Evolutionary conservation across 2,329 filamentous ascomycete species (phyloP).

Genomic region (Colletotrichum sp.): DNA sequence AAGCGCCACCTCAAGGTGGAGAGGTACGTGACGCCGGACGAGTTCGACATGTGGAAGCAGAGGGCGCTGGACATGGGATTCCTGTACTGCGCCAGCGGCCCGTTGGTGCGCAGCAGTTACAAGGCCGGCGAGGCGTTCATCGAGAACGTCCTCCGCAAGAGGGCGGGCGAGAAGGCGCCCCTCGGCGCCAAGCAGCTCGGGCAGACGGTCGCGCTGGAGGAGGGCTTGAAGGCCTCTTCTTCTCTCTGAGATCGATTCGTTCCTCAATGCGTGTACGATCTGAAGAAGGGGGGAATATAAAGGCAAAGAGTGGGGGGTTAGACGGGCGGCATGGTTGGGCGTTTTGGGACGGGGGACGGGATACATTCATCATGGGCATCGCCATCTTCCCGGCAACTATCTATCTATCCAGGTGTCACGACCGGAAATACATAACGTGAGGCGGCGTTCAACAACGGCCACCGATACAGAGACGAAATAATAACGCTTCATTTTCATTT

Average conservation of each 20-base stretch:
- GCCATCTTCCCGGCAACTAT: not conserved
- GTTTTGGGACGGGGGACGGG: not conserved
- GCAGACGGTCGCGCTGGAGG: conserved; percentile 45
- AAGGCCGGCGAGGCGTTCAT: conserved; percentile 99
- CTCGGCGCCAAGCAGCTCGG: conserved; percentile 35
- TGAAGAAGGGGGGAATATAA: not conserved
- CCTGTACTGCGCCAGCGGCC: conserved; percentile 93
- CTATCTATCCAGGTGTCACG: not conserved
- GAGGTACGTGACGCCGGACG: conserved; percentile 89
- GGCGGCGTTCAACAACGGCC: conserved; percentile 16
- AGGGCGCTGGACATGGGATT: conserved; percentile 94
- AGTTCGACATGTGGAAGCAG: conserved; percentile 90
- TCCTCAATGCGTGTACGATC: not conserved
- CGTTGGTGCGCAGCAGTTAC: conserved; percentile 92
- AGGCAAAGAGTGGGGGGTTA: not conserved
- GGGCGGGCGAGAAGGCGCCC: conserved; percentile 51
- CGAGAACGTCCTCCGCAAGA: conserved; percentile 94
- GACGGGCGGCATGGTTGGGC: conserved; percentile 1
- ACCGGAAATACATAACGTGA: not conserved
- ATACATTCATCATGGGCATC: conserved; percentile 17
- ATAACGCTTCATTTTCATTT: not conserved
- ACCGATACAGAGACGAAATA: not conserved
- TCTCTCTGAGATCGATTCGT: not conserved
- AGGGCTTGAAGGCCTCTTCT: conserved; percentile 20
- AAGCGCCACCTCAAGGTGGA: conserved; percentile 98